phyloP scores from a whole-genome alignment of 1,139 yeast genomes.

The Pneumocystis oryctolagi region DNA sequence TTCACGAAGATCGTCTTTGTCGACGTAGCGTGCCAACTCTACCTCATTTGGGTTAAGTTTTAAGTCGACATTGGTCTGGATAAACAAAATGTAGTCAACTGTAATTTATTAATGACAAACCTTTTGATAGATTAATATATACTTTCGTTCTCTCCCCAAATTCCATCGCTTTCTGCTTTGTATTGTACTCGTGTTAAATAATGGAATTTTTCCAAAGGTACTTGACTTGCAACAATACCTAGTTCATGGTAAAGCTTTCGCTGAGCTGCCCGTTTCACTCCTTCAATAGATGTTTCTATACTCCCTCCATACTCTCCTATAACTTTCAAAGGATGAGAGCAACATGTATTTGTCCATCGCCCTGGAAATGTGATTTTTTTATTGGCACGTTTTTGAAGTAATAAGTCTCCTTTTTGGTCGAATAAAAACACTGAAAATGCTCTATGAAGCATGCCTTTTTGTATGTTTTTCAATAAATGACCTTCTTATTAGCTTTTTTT shows the following conservation, averaged over 20 bases:
- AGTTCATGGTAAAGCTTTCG: slow-evolving; percentile 85
- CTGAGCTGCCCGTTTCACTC: slow-evolving; percentile 78
- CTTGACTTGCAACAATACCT: slow-evolving; percentile 51
- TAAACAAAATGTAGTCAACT: slow-evolving; percentile 75
- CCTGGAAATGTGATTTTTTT: slow-evolving; percentile 93
- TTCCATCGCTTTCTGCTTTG: slow-evolving; percentile 67
- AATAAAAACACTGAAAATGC: slow-evolving; percentile 91
- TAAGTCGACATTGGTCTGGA: slow-evolving; percentile 41
- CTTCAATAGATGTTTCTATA: slow-evolving; percentile 47
- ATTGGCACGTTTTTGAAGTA: slow-evolving; percentile 86
- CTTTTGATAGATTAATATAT: not conserved
- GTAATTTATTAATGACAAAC: not conserved
- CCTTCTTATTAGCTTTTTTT: not conserved
- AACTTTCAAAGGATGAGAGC: slow-evolving; percentile 89
- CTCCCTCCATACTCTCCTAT: slow-evolving; percentile 60
- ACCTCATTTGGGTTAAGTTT: slow-evolving; percentile 62
- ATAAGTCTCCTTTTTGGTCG: slow-evolving; percentile 56
- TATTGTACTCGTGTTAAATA: slow-evolving; percentile 90
- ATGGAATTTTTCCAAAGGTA: slow-evolving; percentile 54
- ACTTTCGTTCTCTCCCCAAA: slow-evolving; percentile 95
- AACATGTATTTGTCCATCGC: slow-evolving; percentile 92
- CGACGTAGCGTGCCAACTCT: slow-evolving; percentile 62
- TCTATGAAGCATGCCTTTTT: slow-evolving; percentile 74
- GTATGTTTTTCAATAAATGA: slow-evolving; percentile 77
- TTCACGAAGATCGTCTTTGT: slow-evolving; percentile 44